Percentiles rank a stretch among this genome's conserved stretches.
phyloP scores from a whole-genome alignment of 805 yeast genomes.

The Pichia manshurica region DNA sequence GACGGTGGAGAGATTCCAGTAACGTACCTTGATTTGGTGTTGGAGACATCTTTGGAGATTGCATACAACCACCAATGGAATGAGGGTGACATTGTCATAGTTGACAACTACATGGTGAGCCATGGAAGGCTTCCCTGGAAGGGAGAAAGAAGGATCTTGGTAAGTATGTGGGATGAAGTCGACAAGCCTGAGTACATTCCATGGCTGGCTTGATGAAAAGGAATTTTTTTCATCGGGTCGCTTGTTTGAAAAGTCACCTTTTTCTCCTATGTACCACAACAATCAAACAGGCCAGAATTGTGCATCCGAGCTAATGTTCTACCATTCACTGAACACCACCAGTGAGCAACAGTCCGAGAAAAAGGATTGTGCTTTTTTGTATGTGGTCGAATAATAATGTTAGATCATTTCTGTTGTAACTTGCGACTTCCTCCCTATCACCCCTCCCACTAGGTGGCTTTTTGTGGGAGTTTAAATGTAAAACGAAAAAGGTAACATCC shows the following conservation, averaged over 20 bases:
- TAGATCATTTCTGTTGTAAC: too few relatives aligned
- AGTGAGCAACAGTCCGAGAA: slow-evolving; percentile 20
- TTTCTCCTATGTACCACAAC: neutral
- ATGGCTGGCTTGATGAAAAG: neutral
- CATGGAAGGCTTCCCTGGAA: slow-evolving; percentile 32
- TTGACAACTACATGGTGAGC: slow-evolving; percentile 33
- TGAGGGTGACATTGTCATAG: slow-evolving; percentile 31
- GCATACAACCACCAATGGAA: slow-evolving; percentile 30
- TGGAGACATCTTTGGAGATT: slow-evolving; percentile 19
- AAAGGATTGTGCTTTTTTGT: too few relatives aligned
- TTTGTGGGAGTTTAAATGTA: too few relatives aligned
- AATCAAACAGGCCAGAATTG: neutral
- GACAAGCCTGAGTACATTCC: slow-evolving; percentile 11
- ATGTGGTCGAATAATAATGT: too few relatives aligned
- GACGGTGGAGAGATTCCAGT: slow-evolving; percentile 19
- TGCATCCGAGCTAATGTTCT: neutral
- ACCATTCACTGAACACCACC: neutral
- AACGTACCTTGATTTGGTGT: slow-evolving; percentile 17
- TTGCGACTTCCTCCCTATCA: too few relatives aligned
- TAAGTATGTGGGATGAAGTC: slow-evolving; percentile 33
- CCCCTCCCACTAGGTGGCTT: too few relatives aligned
- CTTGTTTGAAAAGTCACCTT: neutral
- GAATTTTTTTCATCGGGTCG: neutral
- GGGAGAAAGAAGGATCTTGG: slow-evolving; percentile 30
- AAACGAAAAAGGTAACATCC: too few relatives aligned